Evolutionary conservation across 306 rosid species (phyloP).

Genomic region (Fragaria nilgerrensis): DNA sequence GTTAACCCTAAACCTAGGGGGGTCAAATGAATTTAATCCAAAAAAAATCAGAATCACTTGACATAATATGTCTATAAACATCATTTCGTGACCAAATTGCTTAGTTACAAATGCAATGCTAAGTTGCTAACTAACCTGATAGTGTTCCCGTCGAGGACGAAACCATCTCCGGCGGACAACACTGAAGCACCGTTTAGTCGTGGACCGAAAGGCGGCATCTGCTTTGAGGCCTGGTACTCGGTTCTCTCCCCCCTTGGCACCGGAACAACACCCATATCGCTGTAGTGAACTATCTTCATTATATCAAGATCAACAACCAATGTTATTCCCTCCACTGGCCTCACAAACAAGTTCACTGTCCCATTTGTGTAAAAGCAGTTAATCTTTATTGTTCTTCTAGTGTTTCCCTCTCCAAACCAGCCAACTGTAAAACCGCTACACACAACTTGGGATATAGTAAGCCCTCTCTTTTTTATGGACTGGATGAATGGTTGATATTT

Average conservation of each 20-base stretch:
- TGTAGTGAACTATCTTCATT: conserved; percentile 33
- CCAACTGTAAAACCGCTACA: conserved; percentile 30
- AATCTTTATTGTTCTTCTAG: conserved; percentile 17
- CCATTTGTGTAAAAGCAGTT: conserved; percentile 27
- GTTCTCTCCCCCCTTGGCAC: conserved; percentile 38
- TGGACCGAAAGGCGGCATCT: conserved; percentile 34
- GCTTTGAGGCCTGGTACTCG: conserved; percentile 26
- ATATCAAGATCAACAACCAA: conserved; percentile 36
- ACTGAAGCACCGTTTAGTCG: conserved; percentile 9
- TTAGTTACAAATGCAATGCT: too few species aligned
- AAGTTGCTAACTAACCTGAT: conserved; percentile 17
- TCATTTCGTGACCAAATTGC: too few species aligned
- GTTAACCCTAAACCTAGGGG: too few species aligned
- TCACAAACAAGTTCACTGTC: conserved; percentile 33
- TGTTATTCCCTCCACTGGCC: conserved; percentile 40
- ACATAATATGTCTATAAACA: not conserved
- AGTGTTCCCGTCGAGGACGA: conserved; percentile 23
- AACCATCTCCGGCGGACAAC: conserved; percentile 14
- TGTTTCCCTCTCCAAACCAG: conserved; percentile 35
- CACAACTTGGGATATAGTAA: conserved; percentile 31
- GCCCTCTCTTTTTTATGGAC: conserved; percentile 31
- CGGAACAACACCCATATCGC: conserved; percentile 26
- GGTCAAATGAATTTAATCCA: too few species aligned
- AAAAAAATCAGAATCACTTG: not conserved
- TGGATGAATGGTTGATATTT: conserved; percentile 21